Conservation (phyloP, 352 stramenopile species). For the Phytophthora aleatoria region DNA sequence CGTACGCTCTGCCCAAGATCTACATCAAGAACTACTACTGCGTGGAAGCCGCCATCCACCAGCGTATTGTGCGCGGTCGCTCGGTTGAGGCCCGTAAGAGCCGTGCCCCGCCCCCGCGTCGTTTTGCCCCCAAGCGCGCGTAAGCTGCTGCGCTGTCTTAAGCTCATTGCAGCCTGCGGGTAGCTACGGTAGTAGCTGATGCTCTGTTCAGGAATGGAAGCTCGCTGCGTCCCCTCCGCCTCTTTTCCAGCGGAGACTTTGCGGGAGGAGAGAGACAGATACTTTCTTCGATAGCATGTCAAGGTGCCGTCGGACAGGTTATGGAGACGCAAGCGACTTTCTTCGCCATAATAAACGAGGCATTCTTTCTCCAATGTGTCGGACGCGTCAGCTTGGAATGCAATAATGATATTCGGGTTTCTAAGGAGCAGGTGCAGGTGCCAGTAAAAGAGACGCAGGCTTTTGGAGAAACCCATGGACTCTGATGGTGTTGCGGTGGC, state of each 20-base stretch:
- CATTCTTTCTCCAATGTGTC: constrained; percentile 54
- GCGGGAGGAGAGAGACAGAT: not conserved
- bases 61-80: constrained; percentile 98
- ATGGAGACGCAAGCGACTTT: constrained; percentile 9
- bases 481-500: too few relatives aligned
- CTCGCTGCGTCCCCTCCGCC: not conserved
- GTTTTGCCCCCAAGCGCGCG: constrained; percentile 74
- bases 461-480: not conserved
- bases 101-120: constrained; percentile 91
- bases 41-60: constrained; percentile 98
- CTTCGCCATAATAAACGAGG: constrained; percentile 47
- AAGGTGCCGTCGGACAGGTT: constrained; percentile 15
- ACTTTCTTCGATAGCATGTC: constrained; percentile 1
- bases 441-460: not conserved
- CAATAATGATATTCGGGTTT: constrained; percentile 7
- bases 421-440: constrained; percentile 2
- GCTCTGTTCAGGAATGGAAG: constrained; percentile 27
- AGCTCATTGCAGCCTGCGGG: constrained; percentile 7
- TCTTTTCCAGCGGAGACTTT: constrained; percentile 5
- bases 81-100: constrained; percentile 93
- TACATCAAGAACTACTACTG: constrained; percentile 99
- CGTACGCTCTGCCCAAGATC: constrained; percentile 99
- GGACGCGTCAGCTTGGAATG: constrained; percentile 21
- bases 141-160: constrained; percentile 45
- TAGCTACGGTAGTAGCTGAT: constrained; percentile 27